Evolutionary conservation across 177 flowering plant species (phyloP).

Genomic region (Telopea speciosissima): DNA sequence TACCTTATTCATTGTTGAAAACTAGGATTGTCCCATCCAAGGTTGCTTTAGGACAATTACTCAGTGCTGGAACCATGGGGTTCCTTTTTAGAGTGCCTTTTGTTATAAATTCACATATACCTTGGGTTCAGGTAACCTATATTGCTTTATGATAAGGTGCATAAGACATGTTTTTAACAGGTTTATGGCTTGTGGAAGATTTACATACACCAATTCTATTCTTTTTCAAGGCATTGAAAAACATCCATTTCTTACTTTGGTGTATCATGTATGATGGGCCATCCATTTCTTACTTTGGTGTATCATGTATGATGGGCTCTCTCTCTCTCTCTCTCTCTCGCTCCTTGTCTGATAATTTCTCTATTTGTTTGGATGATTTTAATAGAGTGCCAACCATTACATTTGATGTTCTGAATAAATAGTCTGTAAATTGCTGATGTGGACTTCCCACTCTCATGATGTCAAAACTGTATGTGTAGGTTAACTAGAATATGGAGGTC

Average conservation of each 20-base stretch:
- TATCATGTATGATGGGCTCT: too few relatives aligned
- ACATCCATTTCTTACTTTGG: too few relatives aligned
- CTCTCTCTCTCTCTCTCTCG: too few relatives aligned
- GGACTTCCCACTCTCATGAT: not conserved
- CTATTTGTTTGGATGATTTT: not conserved
- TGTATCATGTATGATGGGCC: too few relatives aligned
- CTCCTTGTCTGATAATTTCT: not conserved
- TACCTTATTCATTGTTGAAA: too few relatives aligned
- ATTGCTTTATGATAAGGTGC: not conserved
- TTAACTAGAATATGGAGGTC: slow-evolving; percentile 79
- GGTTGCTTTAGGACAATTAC: too few relatives aligned
- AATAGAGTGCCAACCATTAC: not conserved
- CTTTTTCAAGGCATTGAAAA: too few relatives aligned
- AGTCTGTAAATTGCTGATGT: not conserved
- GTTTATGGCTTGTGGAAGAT: not conserved
- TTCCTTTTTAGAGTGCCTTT: too few relatives aligned
- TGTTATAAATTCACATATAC: not conserved
- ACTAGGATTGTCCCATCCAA: too few relatives aligned
- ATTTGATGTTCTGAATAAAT: too few relatives aligned
- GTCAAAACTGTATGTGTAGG: slow-evolving; percentile 32
- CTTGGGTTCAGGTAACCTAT: not conserved
- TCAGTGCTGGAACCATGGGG: too few relatives aligned
- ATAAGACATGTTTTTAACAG: not conserved
- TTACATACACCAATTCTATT: not conserved
- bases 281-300: too few relatives aligned